These are phyloP conservation scores for Fusarium zealandicum DNA, from an alignment of 2,329 filamentous ascomycete genomes.

Conservation along the genomic window DNA sequence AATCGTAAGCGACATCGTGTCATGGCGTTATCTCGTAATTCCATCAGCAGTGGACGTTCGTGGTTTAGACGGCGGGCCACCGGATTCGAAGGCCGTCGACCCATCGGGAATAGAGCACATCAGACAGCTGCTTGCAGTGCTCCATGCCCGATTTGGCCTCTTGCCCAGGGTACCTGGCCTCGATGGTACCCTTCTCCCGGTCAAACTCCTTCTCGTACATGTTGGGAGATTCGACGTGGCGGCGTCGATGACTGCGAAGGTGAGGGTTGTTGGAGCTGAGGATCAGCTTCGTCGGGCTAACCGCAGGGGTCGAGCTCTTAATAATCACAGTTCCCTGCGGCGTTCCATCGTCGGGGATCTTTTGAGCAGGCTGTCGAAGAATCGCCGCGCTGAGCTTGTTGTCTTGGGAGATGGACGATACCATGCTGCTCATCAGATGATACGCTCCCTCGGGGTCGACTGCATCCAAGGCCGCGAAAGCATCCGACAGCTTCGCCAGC, in stretches of 20 bases:
- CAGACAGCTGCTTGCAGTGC: slow-evolving; percentile 86
- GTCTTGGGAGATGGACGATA: slow-evolving; percentile 76
- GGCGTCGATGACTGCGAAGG: slow-evolving; percentile 76
- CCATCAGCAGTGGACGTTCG: neutral
- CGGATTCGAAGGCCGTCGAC: slow-evolving; percentile 78
- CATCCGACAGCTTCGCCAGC: slow-evolving; percentile 81
- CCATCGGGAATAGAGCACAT: slow-evolving; percentile 92
- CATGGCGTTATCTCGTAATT: neutral
- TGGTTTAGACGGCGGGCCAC: slow-evolving; percentile 60
- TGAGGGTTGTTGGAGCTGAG: slow-evolving; percentile 86
- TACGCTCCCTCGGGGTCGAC: slow-evolving; percentile 91
- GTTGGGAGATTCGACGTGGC: slow-evolving; percentile 58
- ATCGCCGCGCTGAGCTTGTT: slow-evolving; percentile 66
- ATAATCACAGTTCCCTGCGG: slow-evolving; percentile 65
- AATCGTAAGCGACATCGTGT: neutral
- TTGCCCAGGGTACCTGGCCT: slow-evolving; percentile 63
- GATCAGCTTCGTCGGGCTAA: slow-evolving; percentile 70
- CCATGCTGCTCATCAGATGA: slow-evolving; percentile 78
- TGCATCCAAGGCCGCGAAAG: slow-evolving; percentile 83
- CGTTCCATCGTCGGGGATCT: slow-evolving; percentile 53
- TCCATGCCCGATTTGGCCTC: slow-evolving; percentile 78
- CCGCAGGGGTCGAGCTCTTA: slow-evolving; percentile 57
- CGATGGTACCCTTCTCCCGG: slow-evolving; percentile 56
- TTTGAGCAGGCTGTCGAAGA: slow-evolving; percentile 51
- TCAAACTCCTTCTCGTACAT: slow-evolving; percentile 56